phyloP scores from a whole-genome alignment of 179 eudicot species.

The Silene coronaria region DNA sequence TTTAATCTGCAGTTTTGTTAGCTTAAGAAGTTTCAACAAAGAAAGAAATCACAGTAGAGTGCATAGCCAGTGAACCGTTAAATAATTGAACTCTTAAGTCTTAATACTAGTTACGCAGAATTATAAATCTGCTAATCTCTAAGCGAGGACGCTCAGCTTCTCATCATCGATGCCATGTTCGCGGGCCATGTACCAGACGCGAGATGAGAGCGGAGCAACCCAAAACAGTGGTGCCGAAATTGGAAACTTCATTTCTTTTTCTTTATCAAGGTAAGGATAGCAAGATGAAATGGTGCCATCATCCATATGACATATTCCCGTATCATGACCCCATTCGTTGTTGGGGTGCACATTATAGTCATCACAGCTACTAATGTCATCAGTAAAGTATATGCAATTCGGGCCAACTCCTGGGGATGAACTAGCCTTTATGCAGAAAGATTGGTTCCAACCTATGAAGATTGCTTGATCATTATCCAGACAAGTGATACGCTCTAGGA shows the following conservation, averaged over 20 bases:
- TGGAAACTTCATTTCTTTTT: neutral
- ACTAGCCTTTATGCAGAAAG: slow-evolving; percentile 4
- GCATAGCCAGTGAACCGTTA: no score
- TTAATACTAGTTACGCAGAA: no score
- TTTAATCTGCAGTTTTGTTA: no score
- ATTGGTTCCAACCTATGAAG: slow-evolving; percentile 9
- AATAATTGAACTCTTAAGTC: no score
- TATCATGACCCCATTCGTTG: slow-evolving; percentile 5
- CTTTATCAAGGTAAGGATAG: neutral
- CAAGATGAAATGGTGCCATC: neutral
- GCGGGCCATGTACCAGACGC: neutral
- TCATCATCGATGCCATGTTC: neutral
- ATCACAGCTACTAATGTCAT: neutral
- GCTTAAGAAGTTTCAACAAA: no score
- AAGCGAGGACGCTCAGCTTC: neutral
- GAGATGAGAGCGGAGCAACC: neutral
- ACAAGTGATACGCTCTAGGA: neutral
- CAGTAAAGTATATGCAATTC: slow-evolving; percentile 2
- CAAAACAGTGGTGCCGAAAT: neutral
- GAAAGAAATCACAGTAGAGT: no score
- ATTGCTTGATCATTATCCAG: slow-evolving; percentile 3
- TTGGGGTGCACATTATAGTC: neutral
- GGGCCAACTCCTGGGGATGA: slow-evolving; percentile 10
- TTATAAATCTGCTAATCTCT: neutral
- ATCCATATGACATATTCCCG: neutral